Base-by-base conservation (phyloP, 2,329 filamentous ascomycete species). In the Alternaria ethzedia region DNA sequence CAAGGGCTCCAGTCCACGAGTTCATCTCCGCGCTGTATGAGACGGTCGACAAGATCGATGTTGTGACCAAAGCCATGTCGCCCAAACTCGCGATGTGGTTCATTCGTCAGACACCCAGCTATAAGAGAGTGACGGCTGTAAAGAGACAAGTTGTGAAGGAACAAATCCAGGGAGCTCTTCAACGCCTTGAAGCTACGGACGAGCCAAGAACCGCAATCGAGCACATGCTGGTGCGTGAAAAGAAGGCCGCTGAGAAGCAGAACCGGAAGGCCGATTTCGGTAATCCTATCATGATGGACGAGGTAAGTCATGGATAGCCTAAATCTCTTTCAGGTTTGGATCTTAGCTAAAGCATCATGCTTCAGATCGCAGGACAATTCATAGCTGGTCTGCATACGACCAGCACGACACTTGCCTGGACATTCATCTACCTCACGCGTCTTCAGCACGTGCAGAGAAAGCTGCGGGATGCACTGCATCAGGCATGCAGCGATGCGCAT, bases 381-480 rank as follows among this genome's bases (percentile, higher is more conserved):
- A 46, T 66, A 3, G 66, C 51, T 4, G 66, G 64, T 8, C 43
- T 50, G 10, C 26, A 69, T 41, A 67, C 65, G 2, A 54, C 57
- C 4, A 46, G 17, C 26, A 41, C 59, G 4, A 54, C 67, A 5
- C 13, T 67, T 11, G 23, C 13, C 10, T 69, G 62, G 64, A 44
- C 21, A 9, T 30, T 66, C 41, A 65, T 45, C 7, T 47, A 57
- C 49, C 62, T 69, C 6, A 51, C 62, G 17, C 28, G 54, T 15
- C 6, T 36, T 26, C 47, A 41, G 3, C 9, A 50, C 11, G 30
- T 56, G 2, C 60, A 66, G 45, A n/a, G 15, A 5, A 58, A 57
- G 23, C 57, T 70, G 6, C 60, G 63, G 5, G 5, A 15, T 6
- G 57, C 10, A 5, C 20, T 70, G 6, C 55, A 43, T 23, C 15